phyloP scores from a whole-genome alignment of 805 yeast genomes.

The Lachancea quebecensis region DNA sequence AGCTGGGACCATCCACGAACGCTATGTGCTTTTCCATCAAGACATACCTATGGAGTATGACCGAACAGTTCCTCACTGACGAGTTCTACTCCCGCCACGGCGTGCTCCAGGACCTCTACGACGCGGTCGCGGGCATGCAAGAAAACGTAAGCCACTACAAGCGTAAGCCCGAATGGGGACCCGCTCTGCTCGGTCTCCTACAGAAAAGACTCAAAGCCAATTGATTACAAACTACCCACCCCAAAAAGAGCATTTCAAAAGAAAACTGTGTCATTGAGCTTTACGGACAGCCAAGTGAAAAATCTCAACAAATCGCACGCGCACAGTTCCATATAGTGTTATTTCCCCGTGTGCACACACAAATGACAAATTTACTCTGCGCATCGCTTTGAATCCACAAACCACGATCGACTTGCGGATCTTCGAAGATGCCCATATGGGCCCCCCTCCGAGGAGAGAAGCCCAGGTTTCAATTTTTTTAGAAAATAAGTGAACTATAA shows the following conservation, averaged over 20 bases:
- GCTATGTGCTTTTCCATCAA: constrained; percentile 41
- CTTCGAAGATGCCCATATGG: constrained; percentile 40
- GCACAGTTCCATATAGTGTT: constrained; percentile 2
- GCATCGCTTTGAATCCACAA: constrained; percentile 44
- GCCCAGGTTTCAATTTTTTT: constrained; percentile 6
- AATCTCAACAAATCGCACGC: constrained; percentile 3
- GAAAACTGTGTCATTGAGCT: constrained; percentile 24
- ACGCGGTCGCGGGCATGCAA: constrained; percentile 60
- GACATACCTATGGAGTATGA: constrained; percentile 38
- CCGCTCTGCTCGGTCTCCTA: constrained; percentile 39
- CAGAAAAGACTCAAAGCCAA: constrained; percentile 5
- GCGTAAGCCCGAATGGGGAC: constrained; percentile 61
- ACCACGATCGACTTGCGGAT: constrained; percentile 35
- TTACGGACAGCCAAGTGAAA: constrained; percentile 11
- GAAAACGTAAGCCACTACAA: constrained; percentile 55
- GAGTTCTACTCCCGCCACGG: constrained; percentile 41
- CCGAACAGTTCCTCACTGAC: constrained; percentile 31
- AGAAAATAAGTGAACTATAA: not conserved
- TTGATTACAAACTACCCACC: not conserved
- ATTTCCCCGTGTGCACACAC: constrained; percentile 10
- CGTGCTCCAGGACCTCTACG: constrained; percentile 46
- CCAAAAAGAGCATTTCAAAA: not conserved
- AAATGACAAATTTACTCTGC: constrained; percentile 20
- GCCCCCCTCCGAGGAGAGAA: not conserved
- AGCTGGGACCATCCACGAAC: constrained; percentile 40